phyloP scores from a whole-genome alignment of 1,139 yeast genomes.

The Hyphopichia burtonii region DNA sequence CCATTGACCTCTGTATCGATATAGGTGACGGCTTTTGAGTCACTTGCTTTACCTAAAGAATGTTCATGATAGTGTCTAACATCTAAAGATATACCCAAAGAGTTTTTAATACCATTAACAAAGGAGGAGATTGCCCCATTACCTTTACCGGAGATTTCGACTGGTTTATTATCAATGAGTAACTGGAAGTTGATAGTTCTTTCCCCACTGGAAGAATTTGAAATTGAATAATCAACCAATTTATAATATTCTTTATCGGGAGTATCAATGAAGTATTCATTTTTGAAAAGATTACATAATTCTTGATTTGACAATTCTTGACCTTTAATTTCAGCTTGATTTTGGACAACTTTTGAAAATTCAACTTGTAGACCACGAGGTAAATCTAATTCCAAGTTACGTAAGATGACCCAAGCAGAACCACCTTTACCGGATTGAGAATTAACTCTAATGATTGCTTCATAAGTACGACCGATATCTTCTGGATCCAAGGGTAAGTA shows the following conservation, averaged over 20 bases:
- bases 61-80: constrained; percentile 90
- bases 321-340: constrained; percentile 76
- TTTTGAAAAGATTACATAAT: constrained; percentile 71
- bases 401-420: constrained; percentile 93
- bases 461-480: constrained; percentile 95
- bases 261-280: constrained; percentile 56
- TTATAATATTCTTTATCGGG: constrained; percentile 29
- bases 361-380: constrained; percentile 92
- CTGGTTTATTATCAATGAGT: constrained; percentile 46
- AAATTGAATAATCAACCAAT: constrained; percentile 52
- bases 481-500: constrained; percentile 95
- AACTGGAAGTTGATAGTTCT: constrained; percentile 37
- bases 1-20: constrained; percentile 61
- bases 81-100: constrained; percentile 58
- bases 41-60: constrained; percentile 83
- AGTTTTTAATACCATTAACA: constrained; percentile 67
- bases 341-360: constrained; percentile 82
- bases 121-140: constrained; percentile 96
- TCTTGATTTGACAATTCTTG: constrained; percentile 81
- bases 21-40: constrained; percentile 87
- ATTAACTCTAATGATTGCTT: constrained; percentile 96
- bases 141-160: constrained; percentile 67
- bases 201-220: constrained; percentile 29
- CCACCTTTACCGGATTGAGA: constrained; percentile 99
- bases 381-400: constrained; percentile 83